These are phyloP conservation scores for Gymnopus androsaceus DNA, from an alignment of 1,284 basidiomycete genomes.

Conservation along the genomic window DNA sequence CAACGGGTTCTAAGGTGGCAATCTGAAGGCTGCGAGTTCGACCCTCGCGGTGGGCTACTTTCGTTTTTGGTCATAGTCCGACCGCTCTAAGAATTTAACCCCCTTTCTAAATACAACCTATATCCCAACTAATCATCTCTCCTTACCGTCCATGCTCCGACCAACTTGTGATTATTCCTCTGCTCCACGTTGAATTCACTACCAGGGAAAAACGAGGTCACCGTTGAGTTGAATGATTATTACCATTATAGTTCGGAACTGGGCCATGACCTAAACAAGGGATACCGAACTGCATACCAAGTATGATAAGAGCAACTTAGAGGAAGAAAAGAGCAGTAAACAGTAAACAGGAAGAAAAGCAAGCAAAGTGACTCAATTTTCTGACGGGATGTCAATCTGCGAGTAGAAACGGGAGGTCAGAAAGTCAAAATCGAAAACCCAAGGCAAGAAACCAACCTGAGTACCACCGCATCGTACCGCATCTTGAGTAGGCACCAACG, in stretches of 20 bases:
- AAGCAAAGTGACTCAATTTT: background rate
- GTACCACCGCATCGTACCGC: slow-evolving; percentile 35
- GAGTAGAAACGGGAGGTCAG: background rate
- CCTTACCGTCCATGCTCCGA: background rate
- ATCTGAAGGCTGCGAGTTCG: slow-evolving; percentile 92
- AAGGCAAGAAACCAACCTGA: slow-evolving; percentile 23
- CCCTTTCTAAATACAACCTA: too few relatives aligned
- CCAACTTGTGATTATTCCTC: background rate
- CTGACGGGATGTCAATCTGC: background rate
- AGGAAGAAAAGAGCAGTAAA: background rate
- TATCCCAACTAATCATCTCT: slow-evolving; percentile 3
- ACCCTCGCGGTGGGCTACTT: slow-evolving; percentile 91
- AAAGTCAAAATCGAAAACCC: background rate
- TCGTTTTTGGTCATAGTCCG: too few relatives aligned
- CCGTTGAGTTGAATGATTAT: background rate
- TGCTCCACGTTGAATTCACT: background rate
- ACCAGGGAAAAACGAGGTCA: background rate
- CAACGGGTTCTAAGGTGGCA: too few relatives aligned
- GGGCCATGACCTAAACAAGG: too few relatives aligned
- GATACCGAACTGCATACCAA: too few relatives aligned
- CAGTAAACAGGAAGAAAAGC: background rate
- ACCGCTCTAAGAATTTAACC: too few relatives aligned
- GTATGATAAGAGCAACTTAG: background rate
- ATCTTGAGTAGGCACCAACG: slow-evolving; percentile 33
- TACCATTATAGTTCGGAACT: too few relatives aligned